Percentiles rank a stretch among this genome's conserved stretches.
These are phyloP conservation scores for Leccinum angustisporum DNA, from an alignment of 1,284 basidiomycete species.

Conservation along the genomic window DNA sequence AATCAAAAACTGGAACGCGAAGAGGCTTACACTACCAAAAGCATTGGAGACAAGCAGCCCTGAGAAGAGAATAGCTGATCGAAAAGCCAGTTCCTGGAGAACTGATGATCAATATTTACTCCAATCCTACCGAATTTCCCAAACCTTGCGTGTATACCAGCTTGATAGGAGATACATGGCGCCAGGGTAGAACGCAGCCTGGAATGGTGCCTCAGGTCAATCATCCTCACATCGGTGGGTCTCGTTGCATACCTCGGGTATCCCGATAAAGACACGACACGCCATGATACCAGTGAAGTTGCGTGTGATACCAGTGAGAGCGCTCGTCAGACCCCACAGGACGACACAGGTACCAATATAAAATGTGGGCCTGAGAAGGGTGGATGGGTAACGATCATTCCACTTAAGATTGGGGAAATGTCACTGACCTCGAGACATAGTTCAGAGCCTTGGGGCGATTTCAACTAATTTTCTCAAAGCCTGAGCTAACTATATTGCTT, in stretches of 20 bases:
- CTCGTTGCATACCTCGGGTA: constrained; percentile 50
- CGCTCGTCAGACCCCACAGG: neutral
- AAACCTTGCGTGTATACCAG: constrained; percentile 65
- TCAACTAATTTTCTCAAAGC: neutral
- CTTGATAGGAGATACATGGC: constrained; percentile 59
- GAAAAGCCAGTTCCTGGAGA: constrained; percentile 62
- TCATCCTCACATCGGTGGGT: neutral
- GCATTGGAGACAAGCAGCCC: constrained; percentile 74
- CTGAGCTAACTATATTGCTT: constrained; percentile 1
- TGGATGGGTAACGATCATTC: too few relatives aligned
- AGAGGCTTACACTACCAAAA: constrained; percentile 61
- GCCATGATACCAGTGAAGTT: constrained; percentile 32
- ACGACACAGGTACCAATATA: neutral
- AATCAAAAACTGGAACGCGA: constrained; percentile 41
- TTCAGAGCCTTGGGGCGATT: neutral
- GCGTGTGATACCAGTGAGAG: constrained; percentile 18
- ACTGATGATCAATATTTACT: neutral
- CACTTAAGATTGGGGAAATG: neutral
- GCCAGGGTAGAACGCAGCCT: constrained; percentile 67
- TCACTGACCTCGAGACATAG: neutral
- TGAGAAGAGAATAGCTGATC: constrained; percentile 67
- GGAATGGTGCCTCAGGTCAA: neutral
- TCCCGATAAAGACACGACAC: constrained; percentile 61
- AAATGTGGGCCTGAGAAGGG: constrained; percentile 47
- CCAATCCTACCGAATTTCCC: neutral